These are phyloP conservation scores for Rosellinia necatrix DNA, from an alignment of 2,329 filamentous ascomycete genomes.

Conservation along the genomic window DNA sequence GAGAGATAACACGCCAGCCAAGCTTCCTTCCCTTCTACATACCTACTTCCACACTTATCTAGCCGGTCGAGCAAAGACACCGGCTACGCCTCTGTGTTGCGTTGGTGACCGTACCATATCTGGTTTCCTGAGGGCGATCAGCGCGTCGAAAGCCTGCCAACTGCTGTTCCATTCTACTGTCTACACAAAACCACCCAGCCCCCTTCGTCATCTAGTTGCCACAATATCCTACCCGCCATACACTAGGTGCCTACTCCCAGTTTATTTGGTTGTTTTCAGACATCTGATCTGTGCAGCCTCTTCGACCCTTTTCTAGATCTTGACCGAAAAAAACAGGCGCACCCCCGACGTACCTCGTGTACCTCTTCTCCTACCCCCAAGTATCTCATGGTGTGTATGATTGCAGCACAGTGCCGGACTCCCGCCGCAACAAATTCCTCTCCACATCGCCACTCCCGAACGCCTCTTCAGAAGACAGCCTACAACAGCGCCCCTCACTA, in stretches of 20 bases:
- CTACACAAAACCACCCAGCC: no score
- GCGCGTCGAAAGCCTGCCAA: no score
- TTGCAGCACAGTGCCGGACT: not conserved
- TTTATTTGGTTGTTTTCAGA: not conserved
- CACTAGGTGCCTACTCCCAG: not conserved
- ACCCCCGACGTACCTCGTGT: not conserved
- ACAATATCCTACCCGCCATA: no score
- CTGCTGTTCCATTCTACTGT: no score
- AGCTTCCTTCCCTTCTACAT: no score
- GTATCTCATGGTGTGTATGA: not conserved
- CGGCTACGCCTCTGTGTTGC: no score
- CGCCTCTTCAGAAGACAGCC: not conserved
- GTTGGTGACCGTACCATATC: no score
- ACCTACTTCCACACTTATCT: no score
- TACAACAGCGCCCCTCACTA: conserved; percentile 5
- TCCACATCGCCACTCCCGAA: not conserved
- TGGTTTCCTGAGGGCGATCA: no score
- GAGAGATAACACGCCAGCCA: no score
- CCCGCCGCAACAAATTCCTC: not conserved
- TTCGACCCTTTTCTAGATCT: not conserved
- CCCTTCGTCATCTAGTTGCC: no score
- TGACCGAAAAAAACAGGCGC: not conserved
- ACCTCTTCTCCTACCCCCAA: not conserved
- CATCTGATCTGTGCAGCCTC: not conserved
- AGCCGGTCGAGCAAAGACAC: no score